Evolutionary conservation across 164 flowering plant species (phyloP).

Genomic region (Nymphaea thermarum): DNA sequence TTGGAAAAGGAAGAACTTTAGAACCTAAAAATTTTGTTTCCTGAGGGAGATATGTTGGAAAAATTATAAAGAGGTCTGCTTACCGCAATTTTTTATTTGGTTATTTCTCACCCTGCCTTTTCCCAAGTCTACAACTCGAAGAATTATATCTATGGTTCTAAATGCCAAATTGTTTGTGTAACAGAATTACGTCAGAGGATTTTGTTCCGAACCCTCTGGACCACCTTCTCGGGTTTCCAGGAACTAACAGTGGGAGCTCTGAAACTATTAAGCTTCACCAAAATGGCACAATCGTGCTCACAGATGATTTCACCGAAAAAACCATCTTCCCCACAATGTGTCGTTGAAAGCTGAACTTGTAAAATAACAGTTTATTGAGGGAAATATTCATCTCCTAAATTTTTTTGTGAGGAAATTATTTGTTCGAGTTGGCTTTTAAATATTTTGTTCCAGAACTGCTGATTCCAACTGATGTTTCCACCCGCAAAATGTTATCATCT

Average conservation of each 20-base stretch:
- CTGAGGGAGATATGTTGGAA: not conserved
- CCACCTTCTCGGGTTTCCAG: constrained; percentile 29
- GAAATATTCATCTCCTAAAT: too few relatives aligned
- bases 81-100: not conserved
- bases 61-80: too few relatives aligned
- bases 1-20: not conserved
- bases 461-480: not conserved
- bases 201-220: constrained; percentile 29
- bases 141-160: not conserved
- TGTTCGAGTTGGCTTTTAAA: too few relatives aligned
- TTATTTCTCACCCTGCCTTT: too few relatives aligned
- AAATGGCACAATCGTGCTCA: constrained; percentile 20
- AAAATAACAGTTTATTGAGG: not conserved
- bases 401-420: not conserved
- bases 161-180: constrained; percentile 7
- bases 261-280: constrained; percentile 10
- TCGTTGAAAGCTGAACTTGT: not conserved
- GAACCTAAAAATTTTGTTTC: not conserved
- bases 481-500: not conserved
- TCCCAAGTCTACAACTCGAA: not conserved
- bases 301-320: constrained; percentile 26
- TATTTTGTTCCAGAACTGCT: not conserved
- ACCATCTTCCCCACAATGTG: not conserved
- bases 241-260: constrained; percentile 23
- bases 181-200: constrained; percentile 16